Evolutionary conservation across 441 rosid species (phyloP), one percentile per base, ranked within the genome.

Genomic region (Gossypium gossypioides): DNA sequence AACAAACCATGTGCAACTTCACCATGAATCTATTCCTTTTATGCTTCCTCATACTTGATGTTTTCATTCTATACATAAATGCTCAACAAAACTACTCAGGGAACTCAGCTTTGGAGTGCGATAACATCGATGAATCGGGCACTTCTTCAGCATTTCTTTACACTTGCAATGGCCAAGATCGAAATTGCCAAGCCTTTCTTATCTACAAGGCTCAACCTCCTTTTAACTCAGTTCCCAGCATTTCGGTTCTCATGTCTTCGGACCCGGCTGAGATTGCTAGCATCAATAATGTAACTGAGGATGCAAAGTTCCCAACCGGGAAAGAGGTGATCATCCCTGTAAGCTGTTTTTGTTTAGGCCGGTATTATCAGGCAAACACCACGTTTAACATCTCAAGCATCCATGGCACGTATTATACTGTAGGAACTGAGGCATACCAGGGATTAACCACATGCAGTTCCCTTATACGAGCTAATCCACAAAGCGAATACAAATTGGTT

Each of bases 391-490:
- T 89, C 74, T 61, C 71, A 74, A 32, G 6, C 7, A 64, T 37
- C 0, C 37, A 67, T 3, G 79, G 87, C 32, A 64, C 18, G 0
- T 71, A 73, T 61, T 56, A 85, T 15, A 0, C 0, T 13, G 78
- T 91, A 48, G 94, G 89, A 5, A 88, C 84, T 58, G 25, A 84
- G 65, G 88, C 89, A 12, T 84, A 71, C 22, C 88, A 91, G 72
- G 98, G 92, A 24, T 83, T 93, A 29, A 82, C 95, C 0, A 89
- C 93, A 1, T 90, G 97, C 72, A 90, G 87, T 71, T 89, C 96
- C 42, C 59, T 68, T 69, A 24, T 88, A 66, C 72, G 63, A 73
- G 74, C 73, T 50, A 68, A 68, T 50, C 59, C 25, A 9, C 15
- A 8, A 18, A 50, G 25, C 12, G 16, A 68, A 68, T 16, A 50